Evolutionary conservation across 108 stramenopile species (phyloP).

Genomic region (Epipyxis sp.): DNA sequence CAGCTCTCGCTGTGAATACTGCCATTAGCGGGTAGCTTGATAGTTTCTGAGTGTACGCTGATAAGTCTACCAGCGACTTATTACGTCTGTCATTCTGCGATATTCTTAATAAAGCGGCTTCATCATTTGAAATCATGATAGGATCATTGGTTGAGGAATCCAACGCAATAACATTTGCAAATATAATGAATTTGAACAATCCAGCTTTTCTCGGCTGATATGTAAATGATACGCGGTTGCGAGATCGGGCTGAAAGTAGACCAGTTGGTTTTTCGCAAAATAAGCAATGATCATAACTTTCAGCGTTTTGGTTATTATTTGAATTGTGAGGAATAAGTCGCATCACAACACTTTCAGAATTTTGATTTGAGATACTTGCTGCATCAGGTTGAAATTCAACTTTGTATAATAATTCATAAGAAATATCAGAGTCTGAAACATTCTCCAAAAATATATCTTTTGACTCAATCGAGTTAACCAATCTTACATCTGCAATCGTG

Average conservation of each 20-base stretch:
- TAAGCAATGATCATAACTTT: slow-evolving; percentile 5
- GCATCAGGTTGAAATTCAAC: background rate
- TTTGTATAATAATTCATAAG: slow-evolving; percentile 30
- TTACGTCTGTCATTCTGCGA: background rate
- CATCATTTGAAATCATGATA: slow-evolving; percentile 17
- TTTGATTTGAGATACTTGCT: slow-evolving; percentile 23
- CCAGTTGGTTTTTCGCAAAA: slow-evolving; percentile 21
- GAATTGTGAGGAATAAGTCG: slow-evolving; percentile 2
- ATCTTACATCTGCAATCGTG: slow-evolving; percentile 26
- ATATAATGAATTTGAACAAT: slow-evolving; percentile 6
- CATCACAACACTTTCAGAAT: slow-evolving; percentile 11
- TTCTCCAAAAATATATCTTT: slow-evolving; percentile 28
- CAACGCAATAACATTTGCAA: background rate
- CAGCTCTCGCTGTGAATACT: slow-evolving; percentile 33
- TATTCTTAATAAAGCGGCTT: slow-evolving; percentile 3
- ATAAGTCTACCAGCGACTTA: background rate
- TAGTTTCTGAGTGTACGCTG: background rate
- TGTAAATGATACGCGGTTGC: slow-evolving; percentile 4
- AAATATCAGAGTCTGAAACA: slow-evolving; percentile 27
- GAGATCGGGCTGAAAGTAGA: background rate
- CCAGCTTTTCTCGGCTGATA: slow-evolving; percentile 5
- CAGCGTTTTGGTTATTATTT: background rate
- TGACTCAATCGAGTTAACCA: slow-evolving; percentile 33
- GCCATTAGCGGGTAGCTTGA: slow-evolving; percentile 2
- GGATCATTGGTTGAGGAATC: background rate